Evolutionary conservation across 1,284 basidiomycete genomes (phyloP).

Genomic region (Austropuccinia psidii): DNA sequence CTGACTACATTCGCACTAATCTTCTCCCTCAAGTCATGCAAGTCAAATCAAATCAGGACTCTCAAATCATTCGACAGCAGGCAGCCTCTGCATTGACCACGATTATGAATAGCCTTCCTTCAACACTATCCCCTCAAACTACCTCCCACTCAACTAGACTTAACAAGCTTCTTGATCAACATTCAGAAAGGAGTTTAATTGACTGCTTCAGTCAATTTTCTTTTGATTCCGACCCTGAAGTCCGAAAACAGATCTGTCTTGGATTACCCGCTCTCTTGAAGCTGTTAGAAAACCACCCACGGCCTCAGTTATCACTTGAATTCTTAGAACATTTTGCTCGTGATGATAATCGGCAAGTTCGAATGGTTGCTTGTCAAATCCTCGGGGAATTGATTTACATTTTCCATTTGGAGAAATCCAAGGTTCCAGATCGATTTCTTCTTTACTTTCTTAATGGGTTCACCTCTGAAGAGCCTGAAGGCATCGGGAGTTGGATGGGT

Average conservation of each 20-base stretch:
- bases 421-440: constrained; percentile 10
- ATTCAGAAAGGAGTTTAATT: background rate
- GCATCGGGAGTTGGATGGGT: background rate
- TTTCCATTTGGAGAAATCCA: constrained; percentile 12
- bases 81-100: constrained; percentile 11
- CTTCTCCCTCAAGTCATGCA: constrained; percentile 6
- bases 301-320: constrained; percentile 1
- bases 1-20: constrained; percentile 1
- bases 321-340: background rate
- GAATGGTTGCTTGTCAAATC: constrained; percentile 4
- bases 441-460: constrained; percentile 17
- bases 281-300: background rate
- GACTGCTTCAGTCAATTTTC: background rate
- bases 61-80: constrained; percentile 17
- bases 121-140: background rate
- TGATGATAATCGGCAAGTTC: constrained; percentile 20
- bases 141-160: background rate
- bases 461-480: background rate
- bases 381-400: constrained; percentile 33
- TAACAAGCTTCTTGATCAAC: background rate
- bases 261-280: constrained; percentile 12
- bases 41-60: background rate
- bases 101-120: constrained; percentile 5
- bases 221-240: constrained; percentile 3
- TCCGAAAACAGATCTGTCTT: constrained; percentile 28